These are phyloP conservation scores for Tillandsia fasciculata DNA, from an alignment of 176 grass and related monocot genomes.

Conservation along the genomic window DNA sequence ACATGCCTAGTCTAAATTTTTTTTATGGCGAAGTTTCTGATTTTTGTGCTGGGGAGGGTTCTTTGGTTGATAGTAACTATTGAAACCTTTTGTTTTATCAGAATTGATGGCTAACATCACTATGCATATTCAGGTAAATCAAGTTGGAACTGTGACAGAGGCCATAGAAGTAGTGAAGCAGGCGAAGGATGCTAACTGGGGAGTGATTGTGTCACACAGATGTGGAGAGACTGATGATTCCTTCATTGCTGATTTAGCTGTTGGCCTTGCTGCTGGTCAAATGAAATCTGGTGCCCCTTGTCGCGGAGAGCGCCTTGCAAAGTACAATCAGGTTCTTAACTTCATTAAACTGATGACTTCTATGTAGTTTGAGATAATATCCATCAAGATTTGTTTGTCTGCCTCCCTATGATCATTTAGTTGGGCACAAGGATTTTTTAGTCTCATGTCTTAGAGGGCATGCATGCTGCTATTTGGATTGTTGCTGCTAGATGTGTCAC, in stretches of 20 bases:
- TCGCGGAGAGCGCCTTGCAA: slow-evolving; percentile 70
- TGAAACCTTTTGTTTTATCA: slow-evolving; percentile 4
- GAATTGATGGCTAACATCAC: background rate
- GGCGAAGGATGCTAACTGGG: slow-evolving; percentile 93
- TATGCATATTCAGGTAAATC: slow-evolving; percentile 53
- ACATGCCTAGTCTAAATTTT: no score
- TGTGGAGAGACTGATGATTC: slow-evolving; percentile 77
- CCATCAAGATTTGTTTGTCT: background rate
- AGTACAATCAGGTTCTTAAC: slow-evolving; percentile 81
- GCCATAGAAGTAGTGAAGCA: slow-evolving; percentile 96
- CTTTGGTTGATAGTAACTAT: background rate
- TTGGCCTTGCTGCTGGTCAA: slow-evolving; percentile 69
- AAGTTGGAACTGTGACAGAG: slow-evolving; percentile 90
- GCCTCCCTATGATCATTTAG: no score
- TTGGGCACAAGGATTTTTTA: no score
- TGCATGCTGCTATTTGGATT: no score
- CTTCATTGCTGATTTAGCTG: slow-evolving; percentile 79
- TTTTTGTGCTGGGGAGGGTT: background rate
- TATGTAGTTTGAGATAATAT: background rate
- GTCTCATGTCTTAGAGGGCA: no score
- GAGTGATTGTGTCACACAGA: slow-evolving; percentile 75
- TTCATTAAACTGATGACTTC: background rate
- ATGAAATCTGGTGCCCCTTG: slow-evolving; percentile 90
- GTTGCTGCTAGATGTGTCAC: no score
- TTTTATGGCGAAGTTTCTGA: no score